A percentile compares a stretch with the other conserved stretches of the same genome.
Evolutionary conservation across 768 basidiomycete genomes (phyloP).

Genomic region (Sporobolomyces roseus): DNA sequence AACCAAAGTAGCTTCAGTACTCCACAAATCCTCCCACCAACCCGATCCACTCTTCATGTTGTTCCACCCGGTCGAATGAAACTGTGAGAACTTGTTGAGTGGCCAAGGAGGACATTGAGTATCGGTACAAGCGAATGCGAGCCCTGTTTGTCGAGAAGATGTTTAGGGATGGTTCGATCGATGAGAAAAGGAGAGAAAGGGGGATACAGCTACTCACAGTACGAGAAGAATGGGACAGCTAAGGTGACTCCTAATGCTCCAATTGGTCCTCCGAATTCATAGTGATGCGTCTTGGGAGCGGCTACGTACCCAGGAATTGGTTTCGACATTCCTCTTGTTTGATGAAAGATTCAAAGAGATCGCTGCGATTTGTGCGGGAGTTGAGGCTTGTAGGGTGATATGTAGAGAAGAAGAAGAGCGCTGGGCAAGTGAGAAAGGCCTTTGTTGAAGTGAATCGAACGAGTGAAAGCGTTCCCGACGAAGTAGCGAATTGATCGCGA

Average conservation of each 20-base stretch:
- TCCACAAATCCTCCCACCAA: conserved; percentile 78
- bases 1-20: conserved; percentile 66
- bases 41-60: conserved; percentile 49
- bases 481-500: not conserved
- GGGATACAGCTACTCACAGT: conserved; percentile 65
- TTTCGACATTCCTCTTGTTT: conserved; percentile 16
- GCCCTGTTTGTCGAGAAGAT: conserved; percentile 55
- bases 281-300: conserved; percentile 61
- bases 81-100: conserved; percentile 25
- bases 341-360: not conserved
- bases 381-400: not conserved
- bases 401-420: not conserved
- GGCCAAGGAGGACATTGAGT: conserved; percentile 47
- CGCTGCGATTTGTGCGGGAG: not conserved
- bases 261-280: conserved; percentile 78
- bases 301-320: conserved; percentile 21
- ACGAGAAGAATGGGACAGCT: conserved; percentile 66
- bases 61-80: conserved; percentile 5
- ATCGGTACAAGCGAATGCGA: conserved; percentile 54
- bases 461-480: not conserved
- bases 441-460: not conserved
- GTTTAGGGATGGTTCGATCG: conserved; percentile 50
- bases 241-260: conserved; percentile 64
- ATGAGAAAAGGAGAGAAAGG: conserved; percentile 52
- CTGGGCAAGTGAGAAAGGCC: not conserved